These are phyloP conservation scores for Claviceps maximensis DNA, from an alignment of 2,329 filamentous ascomycete species.

Conservation along the genomic window DNA sequence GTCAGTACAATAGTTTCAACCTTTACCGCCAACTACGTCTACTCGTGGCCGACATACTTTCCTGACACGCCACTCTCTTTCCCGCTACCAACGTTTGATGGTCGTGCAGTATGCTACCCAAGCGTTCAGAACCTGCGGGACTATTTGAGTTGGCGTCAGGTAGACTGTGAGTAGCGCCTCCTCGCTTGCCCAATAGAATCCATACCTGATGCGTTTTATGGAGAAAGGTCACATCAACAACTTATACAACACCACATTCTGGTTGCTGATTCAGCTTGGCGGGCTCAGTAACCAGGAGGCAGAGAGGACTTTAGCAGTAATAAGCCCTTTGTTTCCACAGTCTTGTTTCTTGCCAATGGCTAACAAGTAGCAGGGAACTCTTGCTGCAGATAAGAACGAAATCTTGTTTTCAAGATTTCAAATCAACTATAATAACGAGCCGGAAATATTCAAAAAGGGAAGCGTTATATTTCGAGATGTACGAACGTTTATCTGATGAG, in stretches of 20 bases:
- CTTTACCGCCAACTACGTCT: conserved; percentile 83
- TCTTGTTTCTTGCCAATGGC: conserved; percentile 3
- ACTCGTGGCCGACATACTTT: conserved; percentile 67
- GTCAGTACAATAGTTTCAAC: conserved; percentile 83
- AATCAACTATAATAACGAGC: conserved; percentile 97
- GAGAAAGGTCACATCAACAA: conserved; percentile 88
- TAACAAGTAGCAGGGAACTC: conserved; percentile 49
- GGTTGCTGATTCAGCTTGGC: conserved; percentile 70
- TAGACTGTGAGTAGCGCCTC: conserved; percentile 56
- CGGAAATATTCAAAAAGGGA: conserved; percentile 84
- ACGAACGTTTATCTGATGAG: conserved; percentile 14
- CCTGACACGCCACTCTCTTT: conserved; percentile 54
- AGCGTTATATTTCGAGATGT: conserved; percentile 80
- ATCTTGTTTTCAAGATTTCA: conserved; percentile 79
- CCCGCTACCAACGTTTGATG: conserved; percentile 83
- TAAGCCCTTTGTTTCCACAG: conserved; percentile 17
- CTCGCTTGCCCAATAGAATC: not conserved
- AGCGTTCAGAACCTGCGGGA: conserved; percentile 70
- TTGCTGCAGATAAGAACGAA: conserved; percentile 86
- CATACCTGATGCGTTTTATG: conserved; percentile 12
- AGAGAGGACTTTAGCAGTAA: conserved; percentile 63
- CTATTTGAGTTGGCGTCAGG: conserved; percentile 95
- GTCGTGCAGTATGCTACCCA: conserved; percentile 81
- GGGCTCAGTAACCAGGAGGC: conserved; percentile 66
- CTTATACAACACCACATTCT: conserved; percentile 95